Percentiles rank a stretch among this genome's conserved stretches.
Evolutionary conservation across 805 yeast genomes (phyloP).

Genomic region (Hanseniaspora meyeri): DNA sequence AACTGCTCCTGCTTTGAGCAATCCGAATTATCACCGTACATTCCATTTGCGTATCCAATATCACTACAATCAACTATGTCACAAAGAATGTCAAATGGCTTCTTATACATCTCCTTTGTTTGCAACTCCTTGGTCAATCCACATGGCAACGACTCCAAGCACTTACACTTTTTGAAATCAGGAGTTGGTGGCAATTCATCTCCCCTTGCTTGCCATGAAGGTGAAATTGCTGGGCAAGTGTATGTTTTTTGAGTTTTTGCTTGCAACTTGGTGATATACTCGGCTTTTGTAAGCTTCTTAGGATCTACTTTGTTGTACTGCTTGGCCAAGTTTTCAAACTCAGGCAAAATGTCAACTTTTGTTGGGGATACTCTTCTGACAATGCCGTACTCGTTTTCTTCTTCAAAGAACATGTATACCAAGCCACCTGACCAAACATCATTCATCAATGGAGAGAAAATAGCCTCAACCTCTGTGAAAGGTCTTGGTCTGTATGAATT

Average conservation of each 20-base stretch:
- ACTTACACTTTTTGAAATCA: conserved; percentile 44
- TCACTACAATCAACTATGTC: conserved; percentile 45
- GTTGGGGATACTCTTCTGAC: conserved; percentile 37
- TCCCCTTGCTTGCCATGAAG: conserved; percentile 45
- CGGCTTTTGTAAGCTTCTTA: conserved; percentile 27
- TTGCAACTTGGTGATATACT: conserved; percentile 22
- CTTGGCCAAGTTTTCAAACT: conserved; percentile 44
- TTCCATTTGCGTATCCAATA: conserved; percentile 49
- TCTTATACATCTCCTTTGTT: conserved; percentile 38
- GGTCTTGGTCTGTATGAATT: conserved; percentile 54
- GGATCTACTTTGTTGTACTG: conserved; percentile 42
- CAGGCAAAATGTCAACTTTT: conserved; percentile 42
- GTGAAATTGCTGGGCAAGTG: conserved; percentile 41
- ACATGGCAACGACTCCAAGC: conserved; percentile 48
- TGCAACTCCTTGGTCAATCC: conserved; percentile 37
- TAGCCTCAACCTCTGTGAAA: conserved; percentile 56
- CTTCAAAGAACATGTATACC: conserved; percentile 73
- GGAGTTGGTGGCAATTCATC: conserved; percentile 58
- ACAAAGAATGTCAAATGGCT: conserved; percentile 48
- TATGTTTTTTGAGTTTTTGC: conserved; percentile 23
- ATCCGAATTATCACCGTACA: conserved; percentile 56
- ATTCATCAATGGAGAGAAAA: conserved; percentile 57
- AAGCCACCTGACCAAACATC: conserved; percentile 79
- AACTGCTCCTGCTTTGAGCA: conserved; percentile 54
- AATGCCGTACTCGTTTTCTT: conserved; percentile 61